Base-by-base conservation (phyloP, 1,284 basidiomycete genomes). In the Moesziomyces parantarcticus region DNA sequence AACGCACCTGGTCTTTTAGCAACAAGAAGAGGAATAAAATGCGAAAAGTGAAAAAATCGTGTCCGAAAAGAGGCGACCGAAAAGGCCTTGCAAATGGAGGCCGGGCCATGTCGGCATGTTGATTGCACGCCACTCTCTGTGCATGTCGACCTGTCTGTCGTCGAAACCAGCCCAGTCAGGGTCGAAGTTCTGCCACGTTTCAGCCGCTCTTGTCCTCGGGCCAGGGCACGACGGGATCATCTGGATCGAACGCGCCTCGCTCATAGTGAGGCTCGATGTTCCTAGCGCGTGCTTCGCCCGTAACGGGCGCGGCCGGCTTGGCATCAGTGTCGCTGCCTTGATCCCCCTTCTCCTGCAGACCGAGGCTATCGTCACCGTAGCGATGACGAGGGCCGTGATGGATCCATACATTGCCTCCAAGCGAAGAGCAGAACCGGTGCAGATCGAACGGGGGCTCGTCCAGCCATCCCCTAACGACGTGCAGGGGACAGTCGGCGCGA, bases 391-490 rank as follows among this genome's bases (percentile, higher is more conserved):
- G 14, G 36, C 18, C 18, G 16, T 39, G 5, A 49, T 66, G 11
- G 34, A 44, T 1, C 63, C 63, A 40, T 56, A 18, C 50, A 9
- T 9, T 29, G 10, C 43, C 51, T 7, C n/a, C 32, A 29, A 62
- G 13, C 26, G 47, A 18, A 59, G 66, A 57, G 48, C 69, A 72
- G 49, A 66, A 72, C 1, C 63, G 52, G 4, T 66, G 63, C 51
- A 72, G 36, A 22, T 72, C 69, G 34, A 72, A 67, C 6, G 69
- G 69, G 1, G 69, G 69, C 26, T 72, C 69, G 49, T 72, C 69
- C 11, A 18, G 22, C 69, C 69, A 72, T 16, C 50, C 50, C 16
- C 42, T 42, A 5, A 72, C 69, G 11, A 65, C 22, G 53, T 67
- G 63, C 1, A 72, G 29, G 3, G 69, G 69, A 22, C 69, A 72